Conservation (phyloP, 164 flowering plant genomes). For the Vitis vinifera region DNA sequence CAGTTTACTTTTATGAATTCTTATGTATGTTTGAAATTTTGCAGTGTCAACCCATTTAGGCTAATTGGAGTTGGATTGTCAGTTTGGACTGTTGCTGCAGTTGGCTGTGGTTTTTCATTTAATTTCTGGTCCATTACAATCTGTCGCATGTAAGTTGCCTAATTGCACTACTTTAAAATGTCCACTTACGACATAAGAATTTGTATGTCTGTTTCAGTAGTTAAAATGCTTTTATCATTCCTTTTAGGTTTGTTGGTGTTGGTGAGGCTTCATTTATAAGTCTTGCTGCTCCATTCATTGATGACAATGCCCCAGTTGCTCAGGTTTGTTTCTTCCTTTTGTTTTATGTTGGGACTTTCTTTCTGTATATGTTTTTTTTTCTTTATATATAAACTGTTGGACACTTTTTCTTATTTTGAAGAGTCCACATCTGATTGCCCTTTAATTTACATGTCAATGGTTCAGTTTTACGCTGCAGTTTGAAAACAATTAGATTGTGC, state of each 20-base stretch:
- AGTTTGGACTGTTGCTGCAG: slow-evolving; percentile 88
- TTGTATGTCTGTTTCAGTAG: slow-evolving; percentile 1
- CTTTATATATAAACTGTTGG: too few relatives aligned
- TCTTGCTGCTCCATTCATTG: slow-evolving; percentile 98
- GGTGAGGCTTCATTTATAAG: slow-evolving; percentile 99
- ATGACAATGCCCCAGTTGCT: slow-evolving; percentile 87
- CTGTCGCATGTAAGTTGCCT: slow-evolving; percentile 82
- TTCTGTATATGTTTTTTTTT: too few relatives aligned
- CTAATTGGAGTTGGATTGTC: slow-evolving; percentile 96
- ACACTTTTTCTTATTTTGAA: too few relatives aligned
- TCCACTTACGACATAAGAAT: not conserved
- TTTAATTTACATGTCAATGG: too few relatives aligned
- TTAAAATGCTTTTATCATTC: not conserved
- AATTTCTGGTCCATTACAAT: slow-evolving; percentile 82
- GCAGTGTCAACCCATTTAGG: slow-evolving; percentile 94
- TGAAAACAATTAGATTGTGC: too few relatives aligned
- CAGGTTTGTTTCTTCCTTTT: slow-evolving; percentile 46
- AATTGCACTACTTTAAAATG: not conserved
- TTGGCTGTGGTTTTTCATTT: slow-evolving; percentile 83
- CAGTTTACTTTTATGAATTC: not conserved
- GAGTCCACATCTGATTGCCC: too few relatives aligned
- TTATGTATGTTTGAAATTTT: slow-evolving; percentile 13
- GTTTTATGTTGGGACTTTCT: not conserved
- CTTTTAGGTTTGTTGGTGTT: slow-evolving; percentile 83
- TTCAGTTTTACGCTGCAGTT: too few relatives aligned